Percentiles rank a stretch among this genome's conserved stretches.
Conservation (phyloP, 495 filamentous ascomycete genomes). For the Emericellopsis terricola region DNA sequence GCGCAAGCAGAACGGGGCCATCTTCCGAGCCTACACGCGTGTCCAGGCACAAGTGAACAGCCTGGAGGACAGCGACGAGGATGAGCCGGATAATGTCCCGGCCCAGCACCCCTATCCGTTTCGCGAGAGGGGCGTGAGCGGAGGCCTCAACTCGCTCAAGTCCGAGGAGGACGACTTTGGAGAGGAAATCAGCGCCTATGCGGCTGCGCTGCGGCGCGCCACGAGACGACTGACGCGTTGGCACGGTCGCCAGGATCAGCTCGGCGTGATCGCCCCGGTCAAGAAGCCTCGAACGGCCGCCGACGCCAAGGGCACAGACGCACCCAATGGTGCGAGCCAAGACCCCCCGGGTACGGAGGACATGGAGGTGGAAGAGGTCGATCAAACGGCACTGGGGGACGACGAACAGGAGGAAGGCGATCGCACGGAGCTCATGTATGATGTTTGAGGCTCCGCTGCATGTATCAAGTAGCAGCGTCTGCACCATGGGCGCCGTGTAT, state of each 20-base stretch:
- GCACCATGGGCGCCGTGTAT: too few relatives aligned
- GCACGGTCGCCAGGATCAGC: conserved; percentile 35
- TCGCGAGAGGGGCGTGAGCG: conserved; percentile 40
- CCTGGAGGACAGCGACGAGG: conserved; percentile 67
- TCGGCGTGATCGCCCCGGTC: conserved; percentile 22
- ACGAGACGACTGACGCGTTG: conserved; percentile 55
- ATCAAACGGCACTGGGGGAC: conserved; percentile 1
- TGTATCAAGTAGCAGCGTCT: too few relatives aligned
- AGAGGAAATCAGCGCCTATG: conserved; percentile 54
- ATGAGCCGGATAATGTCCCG: conserved; percentile 26
- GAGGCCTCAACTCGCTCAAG: conserved; percentile 50
- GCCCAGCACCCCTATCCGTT: conserved; percentile 15
- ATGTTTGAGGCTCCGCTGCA: too few relatives aligned
- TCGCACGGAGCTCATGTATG: conserved; percentile 1
- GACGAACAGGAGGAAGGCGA: not conserved
- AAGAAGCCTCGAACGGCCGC: conserved; percentile 15
- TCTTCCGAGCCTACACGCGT: conserved; percentile 51
- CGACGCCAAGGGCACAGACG: conserved; percentile 1
- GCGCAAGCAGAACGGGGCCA: conserved; percentile 40
- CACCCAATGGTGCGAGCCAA: too few relatives aligned
- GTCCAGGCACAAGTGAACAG: conserved; percentile 47
- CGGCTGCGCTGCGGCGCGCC: conserved; percentile 51
- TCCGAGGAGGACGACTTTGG: conserved; percentile 58
- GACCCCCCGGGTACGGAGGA: too few relatives aligned
- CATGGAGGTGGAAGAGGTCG: conserved; percentile 1